Conservation (phyloP, 805 yeast species). For the Saccharomycopsis javanensis region DNA sequence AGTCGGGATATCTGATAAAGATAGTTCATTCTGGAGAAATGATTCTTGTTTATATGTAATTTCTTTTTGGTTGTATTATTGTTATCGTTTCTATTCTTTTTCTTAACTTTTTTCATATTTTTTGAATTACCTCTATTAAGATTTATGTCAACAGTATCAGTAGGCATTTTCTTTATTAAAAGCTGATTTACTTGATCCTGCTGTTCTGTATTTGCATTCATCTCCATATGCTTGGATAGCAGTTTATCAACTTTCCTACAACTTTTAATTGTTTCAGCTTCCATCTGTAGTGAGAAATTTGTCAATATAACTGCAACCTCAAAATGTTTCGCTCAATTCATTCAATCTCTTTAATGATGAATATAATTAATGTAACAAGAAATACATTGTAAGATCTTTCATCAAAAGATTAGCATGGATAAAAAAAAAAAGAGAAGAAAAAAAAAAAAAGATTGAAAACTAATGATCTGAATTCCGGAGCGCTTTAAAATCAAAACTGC, state of each 20-base stretch:
- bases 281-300: too few species aligned
- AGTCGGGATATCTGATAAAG: conserved; percentile 13
- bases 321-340: too few species aligned
- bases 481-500: too few species aligned
- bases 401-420: too few species aligned
- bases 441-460: too few species aligned
- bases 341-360: too few species aligned
- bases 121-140: neutral
- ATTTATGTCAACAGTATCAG: too few species aligned
- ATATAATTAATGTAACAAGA: too few species aligned
- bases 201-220: neutral
- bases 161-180: neutral
- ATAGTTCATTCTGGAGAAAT: conserved; percentile 14
- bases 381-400: too few species aligned
- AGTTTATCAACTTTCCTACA: neutral
- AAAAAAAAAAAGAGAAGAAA: too few species aligned
- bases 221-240: neutral
- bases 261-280: neutral
- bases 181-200: neutral
- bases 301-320: too few species aligned
- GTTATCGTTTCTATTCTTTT: neutral
- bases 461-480: too few species aligned
- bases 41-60: conserved; percentile 6
- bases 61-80: neutral
- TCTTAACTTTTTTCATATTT: neutral